Conservation (phyloP, 768 basidiomycete species). For the Pleurotus tuber-regium region DNA sequence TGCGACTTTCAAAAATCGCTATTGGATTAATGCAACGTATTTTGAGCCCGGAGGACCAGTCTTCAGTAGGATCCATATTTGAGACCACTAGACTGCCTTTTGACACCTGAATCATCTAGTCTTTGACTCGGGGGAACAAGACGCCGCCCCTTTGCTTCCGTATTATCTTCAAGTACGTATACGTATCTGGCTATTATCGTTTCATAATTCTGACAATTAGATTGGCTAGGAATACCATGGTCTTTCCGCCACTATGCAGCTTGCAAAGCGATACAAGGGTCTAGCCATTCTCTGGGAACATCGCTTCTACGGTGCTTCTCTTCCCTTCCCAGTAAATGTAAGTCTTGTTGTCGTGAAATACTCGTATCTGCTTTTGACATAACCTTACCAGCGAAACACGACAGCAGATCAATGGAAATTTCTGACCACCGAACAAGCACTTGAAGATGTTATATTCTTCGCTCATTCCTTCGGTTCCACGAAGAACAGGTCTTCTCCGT, state of each 20-base stretch:
- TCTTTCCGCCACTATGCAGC: conserved; percentile 43
- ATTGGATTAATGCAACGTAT: conserved; percentile 48
- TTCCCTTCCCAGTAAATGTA: conserved; percentile 47
- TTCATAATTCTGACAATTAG: too few species aligned
- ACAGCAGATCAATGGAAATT: conserved; percentile 45
- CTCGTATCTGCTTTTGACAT: neutral
- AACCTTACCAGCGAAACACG: conserved; percentile 35
- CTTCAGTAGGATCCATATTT: conserved; percentile 30
- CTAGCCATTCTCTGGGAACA: conserved; percentile 51
- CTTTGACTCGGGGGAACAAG: conserved; percentile 51
- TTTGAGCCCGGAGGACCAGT: conserved; percentile 47
- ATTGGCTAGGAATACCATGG: conserved; percentile 48
- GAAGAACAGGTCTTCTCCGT: conserved; percentile 12
- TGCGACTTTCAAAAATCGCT: conserved; percentile 42
- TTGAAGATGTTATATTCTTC: conserved; percentile 49
- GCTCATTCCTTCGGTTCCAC: conserved; percentile 34
- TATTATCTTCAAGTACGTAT: conserved; percentile 43
- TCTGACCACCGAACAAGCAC: conserved; percentile 46
- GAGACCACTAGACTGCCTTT: neutral
- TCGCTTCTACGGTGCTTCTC: conserved; percentile 45
- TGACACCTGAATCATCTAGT: conserved; percentile 24
- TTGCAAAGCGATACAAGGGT: conserved; percentile 44
- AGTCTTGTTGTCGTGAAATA: conserved; percentile 11
- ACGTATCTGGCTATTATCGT: too few species aligned
- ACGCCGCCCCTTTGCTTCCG: conserved; percentile 43